A percentile compares a stretch with the other conserved stretches of the same genome.
phyloP scores from a whole-genome alignment of 305 asterid genomes.

The Fraxinus greggii region DNA sequence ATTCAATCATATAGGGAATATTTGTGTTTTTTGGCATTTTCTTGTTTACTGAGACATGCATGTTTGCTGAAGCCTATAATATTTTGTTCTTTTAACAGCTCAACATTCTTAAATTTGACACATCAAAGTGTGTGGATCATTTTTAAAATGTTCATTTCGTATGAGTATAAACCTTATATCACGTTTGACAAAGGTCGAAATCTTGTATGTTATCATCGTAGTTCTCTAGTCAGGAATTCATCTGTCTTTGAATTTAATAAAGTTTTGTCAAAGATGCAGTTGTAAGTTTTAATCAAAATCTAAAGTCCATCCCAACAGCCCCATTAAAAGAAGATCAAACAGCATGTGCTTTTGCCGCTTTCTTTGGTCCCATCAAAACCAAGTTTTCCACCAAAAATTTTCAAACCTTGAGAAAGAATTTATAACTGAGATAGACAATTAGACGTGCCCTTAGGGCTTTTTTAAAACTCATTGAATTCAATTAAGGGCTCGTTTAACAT shows the following conservation, averaged over 20 bases:
- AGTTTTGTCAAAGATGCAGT: background rate
- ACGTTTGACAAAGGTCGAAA: background rate
- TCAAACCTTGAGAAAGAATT: background rate
- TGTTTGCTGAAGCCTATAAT: background rate
- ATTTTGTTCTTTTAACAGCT: background rate
- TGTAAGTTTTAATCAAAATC: background rate
- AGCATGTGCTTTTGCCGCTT: background rate
- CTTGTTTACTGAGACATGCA: background rate
- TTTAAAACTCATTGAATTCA: background rate
- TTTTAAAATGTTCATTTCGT: background rate
- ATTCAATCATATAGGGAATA: background rate
- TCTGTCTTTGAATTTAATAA: background rate
- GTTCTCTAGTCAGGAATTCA: background rate
- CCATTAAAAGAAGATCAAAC: constrained; percentile 4
- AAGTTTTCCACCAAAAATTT: background rate
- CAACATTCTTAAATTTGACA: background rate
- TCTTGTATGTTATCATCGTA: background rate
- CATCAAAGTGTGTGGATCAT: background rate
- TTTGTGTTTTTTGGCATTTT: background rate
- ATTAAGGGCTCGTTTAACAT: background rate
- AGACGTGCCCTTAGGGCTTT: background rate
- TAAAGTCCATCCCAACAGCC: background rate
- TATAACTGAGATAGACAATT: background rate
- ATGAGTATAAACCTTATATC: background rate
- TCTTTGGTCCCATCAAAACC: background rate